These are phyloP conservation scores for Aspergillus sp. DNA, from an alignment of 2,329 filamentous ascomycete genomes.

Conservation along the genomic window DNA sequence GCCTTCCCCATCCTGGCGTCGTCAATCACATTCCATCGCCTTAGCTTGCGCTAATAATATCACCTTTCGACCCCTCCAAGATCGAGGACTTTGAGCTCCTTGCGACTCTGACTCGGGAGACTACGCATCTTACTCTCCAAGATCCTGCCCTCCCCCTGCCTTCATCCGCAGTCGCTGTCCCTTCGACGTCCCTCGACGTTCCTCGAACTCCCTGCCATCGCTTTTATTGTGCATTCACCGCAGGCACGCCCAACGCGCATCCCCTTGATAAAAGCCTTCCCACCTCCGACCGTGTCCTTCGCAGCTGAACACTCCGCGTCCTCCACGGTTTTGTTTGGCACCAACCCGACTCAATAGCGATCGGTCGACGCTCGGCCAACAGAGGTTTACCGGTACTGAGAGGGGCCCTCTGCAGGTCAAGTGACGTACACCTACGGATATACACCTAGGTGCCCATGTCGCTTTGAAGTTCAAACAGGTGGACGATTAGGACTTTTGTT, in stretches of 20 bases:
- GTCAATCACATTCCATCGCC: constrained; percentile 14
- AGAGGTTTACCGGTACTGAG: background rate
- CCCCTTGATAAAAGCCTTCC: constrained; percentile 12
- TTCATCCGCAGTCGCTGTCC: constrained; percentile 4
- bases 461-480: constrained; percentile 10
- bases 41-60: constrained; percentile 12
- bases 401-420: background rate
- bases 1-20: constrained; percentile 9
- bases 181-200: constrained; percentile 3
- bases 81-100: constrained; percentile 7
- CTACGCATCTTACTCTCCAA: background rate
- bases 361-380: background rate
- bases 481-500: constrained; percentile 3
- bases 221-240: constrained; percentile 12
- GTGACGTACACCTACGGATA: background rate
- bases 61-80: constrained; percentile 8
- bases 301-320: background rate
- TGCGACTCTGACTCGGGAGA: background rate
- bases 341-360: background rate
- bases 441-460: constrained; percentile 15
- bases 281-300: background rate
- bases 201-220: constrained; percentile 19
- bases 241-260: constrained; percentile 22
- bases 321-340: background rate
- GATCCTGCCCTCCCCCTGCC: constrained; percentile 11